phyloP scores from a whole-genome alignment of 208 protist genomes.

The Leishmania braziliensis region DNA sequence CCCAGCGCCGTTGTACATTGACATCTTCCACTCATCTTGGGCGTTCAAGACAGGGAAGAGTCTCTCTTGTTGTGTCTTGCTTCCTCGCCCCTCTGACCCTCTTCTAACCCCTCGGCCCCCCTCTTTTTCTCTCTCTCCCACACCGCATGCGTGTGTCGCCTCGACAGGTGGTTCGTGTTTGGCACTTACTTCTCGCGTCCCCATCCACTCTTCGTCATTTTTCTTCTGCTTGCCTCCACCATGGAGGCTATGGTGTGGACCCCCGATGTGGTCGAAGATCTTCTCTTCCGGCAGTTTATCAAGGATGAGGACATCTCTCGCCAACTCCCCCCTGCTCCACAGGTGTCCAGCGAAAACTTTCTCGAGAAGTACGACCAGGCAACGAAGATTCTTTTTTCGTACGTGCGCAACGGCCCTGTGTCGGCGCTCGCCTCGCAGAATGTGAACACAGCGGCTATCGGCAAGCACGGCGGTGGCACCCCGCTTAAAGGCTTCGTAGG shows the following conservation, averaged over 20 bases:
- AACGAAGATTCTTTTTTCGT: constrained; percentile 79
- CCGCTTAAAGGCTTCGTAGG: constrained; percentile 32
- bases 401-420: constrained; percentile 84
- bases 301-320: constrained; percentile 83
- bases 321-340: constrained; percentile 65
- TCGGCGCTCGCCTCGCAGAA: constrained; percentile 76
- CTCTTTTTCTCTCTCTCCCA: neutral
- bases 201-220: neutral
- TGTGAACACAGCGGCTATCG: constrained; percentile 55
- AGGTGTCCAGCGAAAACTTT: constrained; percentile 52
- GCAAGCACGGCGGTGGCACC: constrained; percentile 37
- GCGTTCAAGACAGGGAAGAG: neutral
- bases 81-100: neutral
- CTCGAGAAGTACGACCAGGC: constrained; percentile 77
- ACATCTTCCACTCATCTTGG: neutral
- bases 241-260: constrained; percentile 66
- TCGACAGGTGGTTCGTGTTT: neutral
- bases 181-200: neutral
- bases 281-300: constrained; percentile 89
- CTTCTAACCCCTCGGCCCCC: neutral
- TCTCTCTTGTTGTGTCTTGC: neutral
- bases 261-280: constrained; percentile 78
- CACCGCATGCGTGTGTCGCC: neutral
- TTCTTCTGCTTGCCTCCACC: neutral
- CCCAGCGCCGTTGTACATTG: neutral